A percentile compares a stretch with the other conserved stretches of the same genome.
Conservation (phyloP, 2,329 filamentous ascomycete species). For the Phialophora macrospora region DNA sequence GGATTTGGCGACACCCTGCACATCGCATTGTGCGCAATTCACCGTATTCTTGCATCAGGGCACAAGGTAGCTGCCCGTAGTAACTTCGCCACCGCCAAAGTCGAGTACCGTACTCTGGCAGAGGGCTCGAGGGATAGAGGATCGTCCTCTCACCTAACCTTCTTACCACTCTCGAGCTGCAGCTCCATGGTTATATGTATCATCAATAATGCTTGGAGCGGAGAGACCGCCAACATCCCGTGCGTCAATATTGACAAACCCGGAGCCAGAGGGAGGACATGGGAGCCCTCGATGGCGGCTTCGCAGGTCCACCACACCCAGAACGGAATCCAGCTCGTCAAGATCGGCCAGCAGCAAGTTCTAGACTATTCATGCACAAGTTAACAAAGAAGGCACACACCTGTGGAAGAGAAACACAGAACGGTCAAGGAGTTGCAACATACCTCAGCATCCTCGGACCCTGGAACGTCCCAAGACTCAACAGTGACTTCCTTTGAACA, state of each 20-base stretch:
- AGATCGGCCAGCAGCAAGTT: not conserved
- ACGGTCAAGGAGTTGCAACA: not conserved
- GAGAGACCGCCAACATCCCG: no score
- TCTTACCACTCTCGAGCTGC: not conserved
- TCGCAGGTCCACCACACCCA: not conserved
- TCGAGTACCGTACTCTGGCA: not conserved
- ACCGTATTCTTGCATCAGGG: not conserved
- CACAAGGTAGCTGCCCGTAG: not conserved
- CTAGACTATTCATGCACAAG: not conserved
- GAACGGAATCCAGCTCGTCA: not conserved
- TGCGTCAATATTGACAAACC: not conserved
- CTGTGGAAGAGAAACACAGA: not conserved
- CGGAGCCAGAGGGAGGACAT: not conserved
- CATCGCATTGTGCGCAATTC: not conserved
- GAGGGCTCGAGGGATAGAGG: no score
- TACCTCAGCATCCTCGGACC: not conserved
- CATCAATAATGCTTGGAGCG: not conserved
- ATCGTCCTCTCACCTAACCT: not conserved
- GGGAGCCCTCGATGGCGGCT: not conserved
- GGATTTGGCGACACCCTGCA: not conserved
- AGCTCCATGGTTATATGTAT: not conserved
- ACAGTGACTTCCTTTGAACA: not conserved
- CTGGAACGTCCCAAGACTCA: not conserved
- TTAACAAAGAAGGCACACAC: not conserved
- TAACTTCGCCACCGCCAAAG: not conserved